Base-by-base conservation (phyloP, 1,139 yeast genomes). In the Yueomyces sp. region DNA sequence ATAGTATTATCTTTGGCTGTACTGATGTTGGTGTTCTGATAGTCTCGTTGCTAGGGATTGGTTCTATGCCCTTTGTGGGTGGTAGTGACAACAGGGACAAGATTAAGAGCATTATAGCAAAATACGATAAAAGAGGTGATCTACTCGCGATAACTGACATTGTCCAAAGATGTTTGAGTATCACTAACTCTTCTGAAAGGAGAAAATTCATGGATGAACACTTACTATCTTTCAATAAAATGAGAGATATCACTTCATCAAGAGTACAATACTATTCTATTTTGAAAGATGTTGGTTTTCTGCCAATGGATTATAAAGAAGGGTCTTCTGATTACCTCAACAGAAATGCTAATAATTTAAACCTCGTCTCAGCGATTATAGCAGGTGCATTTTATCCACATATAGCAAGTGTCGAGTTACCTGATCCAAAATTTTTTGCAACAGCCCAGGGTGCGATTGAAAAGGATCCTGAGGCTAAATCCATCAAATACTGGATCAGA, bases 361-460 rank as follows among this genome's bases (percentile, higher is more conserved):
- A 70, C 4, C 66, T 87, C 1, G 55, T 86, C 3, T 69, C 78
- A 36, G 76, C 95, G 0, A 70, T 89, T 1, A 64, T 87, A 27
- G 78, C 94, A 0, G 94, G 95, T 2, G 72, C 96, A 0, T 75
- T 80, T 53, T 82, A 81, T 52, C 97, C 97, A 0, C 81, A 83
- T 43, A 67, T 86, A 36, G 87, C 93, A 0, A 71, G 87, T 47
- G 84, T 86, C 3, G 86, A 81, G 51, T 67, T 77, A 34, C 97
- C 97, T 0, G 87, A 84, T 49, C 76, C 89, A 5, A 84, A 82
- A 53, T 91, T 67, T 57, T 67, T 78, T 42, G 74, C 78, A 39
- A 76, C 86, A 1, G 67, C 80, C 33, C 73, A 78, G 2, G 98
- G 98, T 33, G 73, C 96, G 0, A 70, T 91, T 40, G 91, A 84